Percentiles rank a stretch among this genome's conserved stretches.
These are phyloP conservation scores for Globisporangium abappressorium DNA, from an alignment of 352 stramenopile species.

Conservation along the genomic window DNA sequence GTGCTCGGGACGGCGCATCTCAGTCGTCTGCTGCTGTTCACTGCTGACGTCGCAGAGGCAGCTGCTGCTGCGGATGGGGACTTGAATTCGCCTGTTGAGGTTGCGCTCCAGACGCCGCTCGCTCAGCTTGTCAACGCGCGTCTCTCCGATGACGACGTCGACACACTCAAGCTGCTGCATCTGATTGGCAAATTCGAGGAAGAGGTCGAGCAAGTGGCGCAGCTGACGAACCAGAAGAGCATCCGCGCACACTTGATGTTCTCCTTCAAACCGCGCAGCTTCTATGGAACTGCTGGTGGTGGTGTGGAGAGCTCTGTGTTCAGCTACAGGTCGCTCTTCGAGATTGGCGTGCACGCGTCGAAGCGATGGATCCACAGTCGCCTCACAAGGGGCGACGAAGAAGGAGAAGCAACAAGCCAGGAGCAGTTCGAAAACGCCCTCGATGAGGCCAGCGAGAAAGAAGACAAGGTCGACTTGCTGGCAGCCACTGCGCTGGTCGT, in stretches of 20 bases:
- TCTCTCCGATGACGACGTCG: conserved; percentile 12
- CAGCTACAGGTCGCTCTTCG: conserved; percentile 26
- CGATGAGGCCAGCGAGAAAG: conserved; percentile 5
- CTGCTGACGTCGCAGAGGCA: conserved; percentile 20
- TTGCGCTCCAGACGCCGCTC: conserved; percentile 7
- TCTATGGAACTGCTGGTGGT: conserved; percentile 7
- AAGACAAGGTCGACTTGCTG: conserved; percentile 28
- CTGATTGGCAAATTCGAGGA: conserved; percentile 43
- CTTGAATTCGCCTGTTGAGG: conserved; percentile 7
- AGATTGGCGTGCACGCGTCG: neutral
- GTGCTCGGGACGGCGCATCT: conserved; percentile 31
- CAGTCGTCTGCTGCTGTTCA: conserved; percentile 46
- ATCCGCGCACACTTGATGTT: conserved; percentile 6
- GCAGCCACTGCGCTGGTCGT: conserved; percentile 31
- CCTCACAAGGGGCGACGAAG: neutral
- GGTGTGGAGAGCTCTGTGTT: conserved; percentile 9
- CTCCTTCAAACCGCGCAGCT: conserved; percentile 1
- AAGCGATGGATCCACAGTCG: conserved; percentile 13
- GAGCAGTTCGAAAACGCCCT: conserved; percentile 6
- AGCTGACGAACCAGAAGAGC: neutral
- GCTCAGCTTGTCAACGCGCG: neutral
- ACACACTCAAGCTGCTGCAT: conserved; percentile 29
- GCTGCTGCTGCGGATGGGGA: neutral
- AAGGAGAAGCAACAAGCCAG: neutral
- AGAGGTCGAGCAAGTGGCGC: conserved; percentile 21